Base-by-base conservation (phyloP, 306 rosid species). In the Hylodesmum podocarpum region DNA sequence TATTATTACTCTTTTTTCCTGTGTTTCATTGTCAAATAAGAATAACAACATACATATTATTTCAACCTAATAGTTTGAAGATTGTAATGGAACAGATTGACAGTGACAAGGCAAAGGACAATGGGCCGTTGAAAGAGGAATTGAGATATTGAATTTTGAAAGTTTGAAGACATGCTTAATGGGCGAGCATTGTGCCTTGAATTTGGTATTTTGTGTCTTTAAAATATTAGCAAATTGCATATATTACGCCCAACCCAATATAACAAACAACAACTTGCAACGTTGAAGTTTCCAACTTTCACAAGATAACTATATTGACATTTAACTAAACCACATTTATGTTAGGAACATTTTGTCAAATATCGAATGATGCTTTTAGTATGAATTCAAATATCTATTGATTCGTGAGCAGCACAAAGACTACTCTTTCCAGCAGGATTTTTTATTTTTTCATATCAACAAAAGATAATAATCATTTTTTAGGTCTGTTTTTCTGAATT, bases 181-280 rank as follows among this genome's bases (percentile, higher is more conserved):
- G 44, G 76, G 65, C 9, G 53, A 63, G 66, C 39, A 67, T 25
- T 46, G 5, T 50, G 73, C 73, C 39, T 69, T 28, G 53, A 62
- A 76, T 22, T 53, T 77, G 50, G 54, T 27, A 40, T n/a, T 27
- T 14, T 65, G 21, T 22, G 53, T 6, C 53, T 66, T 73, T 43
- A 33, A 51, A 63, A 64, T 70, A 82, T 63, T 41, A 8, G 39
- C 79, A 82, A 82, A 33, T 71, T 77, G 79, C 64, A 49, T 41
- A 15, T 11, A n/a, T 64, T 64, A 6, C 65, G 49, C 18, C 70
- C 65, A 71, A 64, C 36, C 55, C 70, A 25, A 77, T n/a, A 22
- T 37, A 64, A 64, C 58, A 63, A 76, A 16, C 18, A 40, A 10
- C 82, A 71, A 77, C 31, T 71, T 82, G 71, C 78, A 71, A 62